phyloP scores from a whole-genome alignment of 805 yeast genomes.

The Myxozyma monticola region DNA sequence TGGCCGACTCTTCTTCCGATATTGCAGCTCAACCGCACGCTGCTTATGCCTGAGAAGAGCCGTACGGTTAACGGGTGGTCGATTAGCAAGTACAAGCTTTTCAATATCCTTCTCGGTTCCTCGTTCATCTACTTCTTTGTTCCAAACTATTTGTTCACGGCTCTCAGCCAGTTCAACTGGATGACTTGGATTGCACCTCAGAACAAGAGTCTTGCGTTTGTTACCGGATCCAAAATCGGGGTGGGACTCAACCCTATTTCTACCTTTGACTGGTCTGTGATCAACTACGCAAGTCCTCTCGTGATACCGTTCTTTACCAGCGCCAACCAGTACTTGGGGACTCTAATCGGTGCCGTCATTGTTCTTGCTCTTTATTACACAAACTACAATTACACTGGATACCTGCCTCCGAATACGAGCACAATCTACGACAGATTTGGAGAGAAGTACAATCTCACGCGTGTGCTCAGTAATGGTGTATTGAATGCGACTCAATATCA shows the following conservation, averaged over 20 bases:
- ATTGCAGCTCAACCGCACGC: conserved; percentile 40
- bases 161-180: conserved; percentile 59
- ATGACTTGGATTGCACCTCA: conserved; percentile 63
- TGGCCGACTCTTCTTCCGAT: conserved; percentile 65
- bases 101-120: conserved; percentile 43
- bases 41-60: conserved; percentile 25
- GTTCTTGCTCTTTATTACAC: conserved; percentile 56
- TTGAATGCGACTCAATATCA: conserved; percentile 52
- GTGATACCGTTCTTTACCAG: conserved; percentile 45
- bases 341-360: conserved; percentile 52
- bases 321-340: conserved; percentile 43
- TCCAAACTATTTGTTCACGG: conserved; percentile 61
- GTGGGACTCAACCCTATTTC: conserved; percentile 65
- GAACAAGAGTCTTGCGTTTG: conserved; percentile 58
- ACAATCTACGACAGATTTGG: conserved; percentile 38
- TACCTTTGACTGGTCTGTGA: conserved; percentile 60
- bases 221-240: conserved; percentile 66
- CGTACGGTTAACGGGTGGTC: conserved; percentile 58
- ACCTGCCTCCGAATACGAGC: conserved; percentile 50
- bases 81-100: conserved; percentile 52
- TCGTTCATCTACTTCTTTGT: conserved; percentile 56
- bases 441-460: conserved; percentile 49
- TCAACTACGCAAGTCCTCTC: conserved; percentile 44
- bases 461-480: conserved; percentile 46
- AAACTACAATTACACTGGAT: conserved; percentile 47